phyloP scores from a whole-genome alignment of 2,329 filamentous ascomycete genomes.

The Epichloe coenophiala region DNA sequence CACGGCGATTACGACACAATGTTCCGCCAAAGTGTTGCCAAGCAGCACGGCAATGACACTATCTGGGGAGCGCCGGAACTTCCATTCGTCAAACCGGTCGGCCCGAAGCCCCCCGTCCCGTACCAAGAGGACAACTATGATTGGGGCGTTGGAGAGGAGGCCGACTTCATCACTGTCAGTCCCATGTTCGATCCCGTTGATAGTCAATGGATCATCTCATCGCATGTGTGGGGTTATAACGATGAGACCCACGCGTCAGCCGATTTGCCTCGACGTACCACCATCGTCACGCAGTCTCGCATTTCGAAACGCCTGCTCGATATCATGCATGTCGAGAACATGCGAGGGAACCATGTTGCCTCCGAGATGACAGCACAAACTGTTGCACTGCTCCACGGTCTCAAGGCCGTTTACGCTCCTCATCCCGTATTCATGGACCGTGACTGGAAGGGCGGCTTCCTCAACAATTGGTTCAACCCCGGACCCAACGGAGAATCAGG shows the following conservation, averaged over 20 bases:
- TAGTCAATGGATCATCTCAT: conserved; percentile 59
- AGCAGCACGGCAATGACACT: conserved; percentile 33
- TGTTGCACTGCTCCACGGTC: conserved; percentile 59
- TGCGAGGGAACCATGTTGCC: conserved; percentile 60
- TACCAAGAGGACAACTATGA: conserved; percentile 53
- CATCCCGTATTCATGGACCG: conserved; percentile 72
- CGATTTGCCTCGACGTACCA: conserved; percentile 55
- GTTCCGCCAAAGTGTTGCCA: conserved; percentile 52
- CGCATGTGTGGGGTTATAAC: conserved; percentile 55
- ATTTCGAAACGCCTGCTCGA: conserved; percentile 59
- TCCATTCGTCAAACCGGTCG: conserved; percentile 46
- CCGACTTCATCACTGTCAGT: conserved; percentile 59
- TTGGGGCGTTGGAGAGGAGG: conserved; percentile 66
- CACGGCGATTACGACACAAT: conserved; percentile 55
- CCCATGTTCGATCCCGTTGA: conserved; percentile 66
- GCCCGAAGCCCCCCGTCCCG: conserved; percentile 49
- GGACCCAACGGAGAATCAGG: conserved; percentile 41
- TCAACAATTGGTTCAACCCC: conserved; percentile 47
- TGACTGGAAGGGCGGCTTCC: conserved; percentile 45
- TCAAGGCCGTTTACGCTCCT: conserved; percentile 66
- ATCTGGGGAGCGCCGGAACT: conserved; percentile 55
- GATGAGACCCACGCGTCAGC: conserved; percentile 33
- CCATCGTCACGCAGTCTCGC: conserved; percentile 66
- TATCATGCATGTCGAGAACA: conserved; percentile 66
- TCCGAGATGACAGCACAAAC: conserved; percentile 71